Base-by-base conservation (phyloP, 1,284 basidiomycete genomes). In the Puccinia hordei region DNA sequence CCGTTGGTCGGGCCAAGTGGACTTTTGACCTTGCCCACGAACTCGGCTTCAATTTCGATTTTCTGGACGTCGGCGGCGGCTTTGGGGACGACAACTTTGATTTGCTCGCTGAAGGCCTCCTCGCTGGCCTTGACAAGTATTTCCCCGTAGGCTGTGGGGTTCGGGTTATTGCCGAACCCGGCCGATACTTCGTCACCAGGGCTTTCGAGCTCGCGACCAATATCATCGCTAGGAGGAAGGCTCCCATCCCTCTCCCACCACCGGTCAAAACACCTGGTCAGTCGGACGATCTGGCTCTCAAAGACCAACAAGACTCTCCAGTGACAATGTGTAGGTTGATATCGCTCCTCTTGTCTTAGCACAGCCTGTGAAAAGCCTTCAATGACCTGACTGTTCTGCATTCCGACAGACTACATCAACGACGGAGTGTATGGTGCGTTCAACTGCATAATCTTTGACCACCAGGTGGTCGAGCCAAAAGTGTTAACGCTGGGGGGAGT, bases 371-470 rank as follows among this genome's bases (percentile, higher is more conserved):
- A 30, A n/a, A 38, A 35, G 49, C 71, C 24, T 9, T 22, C 61
- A 57, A 15, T 65, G 41, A 61, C 49, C 15, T 8, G 15, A 49
- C 2, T 55, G 6, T 78, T 41, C 5, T 22, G 24, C n/a, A 44
- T 57, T 44, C 19, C 35, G 24, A 61, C 57, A 80, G 77, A 96
- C 88, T 98, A 97, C 88, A 93, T 97, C 89, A 97, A 95, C 87
- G 95, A 97, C 86, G 95, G 95, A 65, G 93, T 98, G 57, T 99
- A 99, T 87, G 95, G 96, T 76, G 93, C 96, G 27, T 98, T 99
- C 90, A 98, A 99, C 89, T 95, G 93, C 87, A 93, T 94, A 86
- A 88, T 96, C 85, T 96, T 95, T 86, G 94, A 96, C 87, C 94
- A 95, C 87, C 93, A 94, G 85, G 89, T 91, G 81, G 92, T 93